Conservation (phyloP, 192 early-diverging fungal genomes). For the Jimgerdemannia flammicorona region DNA sequence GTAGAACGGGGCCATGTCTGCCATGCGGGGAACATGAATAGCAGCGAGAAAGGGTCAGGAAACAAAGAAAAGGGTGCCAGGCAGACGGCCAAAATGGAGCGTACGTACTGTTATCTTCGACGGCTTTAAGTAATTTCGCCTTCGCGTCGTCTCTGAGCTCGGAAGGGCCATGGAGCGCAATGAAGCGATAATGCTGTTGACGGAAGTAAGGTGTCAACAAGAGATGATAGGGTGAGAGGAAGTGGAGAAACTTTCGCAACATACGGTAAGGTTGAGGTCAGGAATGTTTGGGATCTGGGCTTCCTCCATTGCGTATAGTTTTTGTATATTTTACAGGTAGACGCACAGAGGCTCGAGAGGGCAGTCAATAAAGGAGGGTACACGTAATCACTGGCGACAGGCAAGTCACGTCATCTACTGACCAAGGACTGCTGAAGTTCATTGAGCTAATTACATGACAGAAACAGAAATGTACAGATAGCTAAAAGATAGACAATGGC, state of each 20-base stretch:
- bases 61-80: neutral
- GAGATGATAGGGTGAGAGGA: neutral
- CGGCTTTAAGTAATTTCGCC: slow-evolving; percentile 62
- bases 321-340: slow-evolving; percentile 3
- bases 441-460: too few species aligned
- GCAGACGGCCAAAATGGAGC: neutral
- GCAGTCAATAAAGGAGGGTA: too few species aligned
- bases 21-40: neutral
- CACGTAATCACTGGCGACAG: slow-evolving; percentile 21
- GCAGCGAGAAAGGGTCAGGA: too few species aligned
- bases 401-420: slow-evolving; percentile 16
- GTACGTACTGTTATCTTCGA: slow-evolving; percentile 82
- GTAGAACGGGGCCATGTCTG: slow-evolving; percentile 91
- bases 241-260: neutral
- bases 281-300: slow-evolving; percentile 79
- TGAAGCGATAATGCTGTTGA: slow-evolving; percentile 68
- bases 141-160: slow-evolving; percentile 65
- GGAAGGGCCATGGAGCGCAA: slow-evolving; percentile 69
- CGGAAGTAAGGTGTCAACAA: neutral
- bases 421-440: too few species aligned
- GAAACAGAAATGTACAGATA: too few species aligned
- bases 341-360: too few species aligned
- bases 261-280: slow-evolving; percentile 74
- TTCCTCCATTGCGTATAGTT: slow-evolving; percentile 63
- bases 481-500: too few species aligned